Percentiles rank a stretch among this genome's conserved stretches.
phyloP scores from a whole-genome alignment of 768 basidiomycete species.

The Cystoderma amianthinum region DNA sequence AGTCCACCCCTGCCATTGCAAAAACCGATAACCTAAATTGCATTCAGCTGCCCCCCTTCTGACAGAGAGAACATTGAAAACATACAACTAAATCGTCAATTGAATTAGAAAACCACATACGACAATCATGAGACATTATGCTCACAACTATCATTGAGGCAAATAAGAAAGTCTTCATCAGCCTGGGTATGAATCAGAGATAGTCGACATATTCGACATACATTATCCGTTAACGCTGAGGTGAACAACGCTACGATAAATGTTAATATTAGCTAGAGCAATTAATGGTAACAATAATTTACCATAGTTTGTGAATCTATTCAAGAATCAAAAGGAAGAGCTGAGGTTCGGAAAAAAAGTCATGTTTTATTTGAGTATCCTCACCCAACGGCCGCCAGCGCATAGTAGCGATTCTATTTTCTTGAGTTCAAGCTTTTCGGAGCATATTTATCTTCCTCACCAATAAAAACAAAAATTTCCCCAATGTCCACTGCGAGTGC shows the following conservation, averaged over 20 bases:
- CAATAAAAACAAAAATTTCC: not conserved
- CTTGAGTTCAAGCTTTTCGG: not conserved
- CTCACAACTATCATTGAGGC: not conserved
- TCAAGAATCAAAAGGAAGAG: not conserved
- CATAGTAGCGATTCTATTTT: not conserved
- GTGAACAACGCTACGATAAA: not conserved
- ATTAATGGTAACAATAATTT: not conserved
- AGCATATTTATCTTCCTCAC: not conserved
- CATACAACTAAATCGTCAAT: too few relatives aligned
- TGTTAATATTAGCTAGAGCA: not conserved
- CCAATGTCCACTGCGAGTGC: not conserved
- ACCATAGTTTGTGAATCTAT: not conserved
- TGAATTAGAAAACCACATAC: too few relatives aligned
- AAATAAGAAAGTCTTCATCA: not conserved
- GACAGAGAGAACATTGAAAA: too few relatives aligned
- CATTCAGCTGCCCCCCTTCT: too few relatives aligned
- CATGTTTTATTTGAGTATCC: not conserved
- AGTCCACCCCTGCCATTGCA: not conserved
- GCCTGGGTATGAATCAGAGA: not conserved
- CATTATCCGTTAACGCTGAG: not conserved
- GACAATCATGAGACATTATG: too few relatives aligned
- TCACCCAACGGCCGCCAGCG: not conserved
- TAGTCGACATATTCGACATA: not conserved
- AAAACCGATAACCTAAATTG: not conserved
- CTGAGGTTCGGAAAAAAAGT: not conserved